Evolutionary conservation across 73 alveolate genomes (phyloP).

Genomic region (Tetrahymena malaccensis): DNA sequence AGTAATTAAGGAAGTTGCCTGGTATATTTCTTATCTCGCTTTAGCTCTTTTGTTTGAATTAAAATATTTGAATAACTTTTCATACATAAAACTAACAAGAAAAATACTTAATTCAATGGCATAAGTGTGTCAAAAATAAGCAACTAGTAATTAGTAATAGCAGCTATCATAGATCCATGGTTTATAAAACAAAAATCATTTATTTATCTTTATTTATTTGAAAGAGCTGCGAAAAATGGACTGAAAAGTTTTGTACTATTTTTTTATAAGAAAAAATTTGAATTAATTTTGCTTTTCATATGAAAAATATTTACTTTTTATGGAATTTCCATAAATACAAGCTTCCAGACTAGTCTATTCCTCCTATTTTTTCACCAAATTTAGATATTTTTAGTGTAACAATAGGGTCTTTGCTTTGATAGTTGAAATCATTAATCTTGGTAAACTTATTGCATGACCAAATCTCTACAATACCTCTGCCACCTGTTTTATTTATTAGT

Average conservation of each 20-base stretch:
- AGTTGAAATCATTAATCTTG: neutral
- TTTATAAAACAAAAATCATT: neutral
- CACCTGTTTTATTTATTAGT: neutral
- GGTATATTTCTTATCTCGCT: neutral
- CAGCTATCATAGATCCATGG: neutral
- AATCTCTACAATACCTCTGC: neutral
- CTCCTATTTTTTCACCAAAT: neutral
- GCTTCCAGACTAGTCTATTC: neutral
- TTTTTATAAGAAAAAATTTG: neutral
- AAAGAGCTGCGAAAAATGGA: neutral
- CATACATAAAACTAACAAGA: too few relatives aligned
- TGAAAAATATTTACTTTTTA: neutral
- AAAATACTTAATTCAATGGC: neutral
- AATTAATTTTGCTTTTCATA: neutral
- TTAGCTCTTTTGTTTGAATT: neutral
- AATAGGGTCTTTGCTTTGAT: neutral
- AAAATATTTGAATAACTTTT: too few relatives aligned
- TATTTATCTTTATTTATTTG: neutral
- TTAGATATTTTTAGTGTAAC: neutral
- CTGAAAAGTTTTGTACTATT: neutral
- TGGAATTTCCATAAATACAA: neutral
- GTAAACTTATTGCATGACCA: neutral
- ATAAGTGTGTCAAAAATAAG: neutral
- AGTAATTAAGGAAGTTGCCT: neutral
- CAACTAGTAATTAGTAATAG: neutral